These are phyloP conservation scores for Coemansia sp. DNA, from an alignment of 192 early-diverging fungal species.

Conservation along the genomic window DNA sequence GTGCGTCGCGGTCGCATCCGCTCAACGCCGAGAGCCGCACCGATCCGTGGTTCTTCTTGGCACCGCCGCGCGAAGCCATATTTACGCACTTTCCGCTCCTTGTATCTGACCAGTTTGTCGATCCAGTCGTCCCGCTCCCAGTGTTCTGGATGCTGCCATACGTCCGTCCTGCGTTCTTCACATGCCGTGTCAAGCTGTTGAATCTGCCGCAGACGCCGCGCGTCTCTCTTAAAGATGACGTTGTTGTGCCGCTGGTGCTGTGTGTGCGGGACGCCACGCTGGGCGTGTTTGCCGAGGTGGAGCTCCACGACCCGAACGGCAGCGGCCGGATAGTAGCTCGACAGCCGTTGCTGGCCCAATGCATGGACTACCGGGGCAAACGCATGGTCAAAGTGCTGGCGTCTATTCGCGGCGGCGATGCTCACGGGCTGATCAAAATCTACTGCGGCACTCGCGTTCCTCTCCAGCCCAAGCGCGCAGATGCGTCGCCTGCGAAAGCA, in stretches of 20 bases:
- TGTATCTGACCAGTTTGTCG: conserved; percentile 45
- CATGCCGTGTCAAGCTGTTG: conserved; percentile 44
- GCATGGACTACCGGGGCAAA: conserved; percentile 54
- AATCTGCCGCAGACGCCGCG: conserved; percentile 47
- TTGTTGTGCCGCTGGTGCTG: conserved; percentile 46
- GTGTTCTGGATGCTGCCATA: conserved; percentile 59
- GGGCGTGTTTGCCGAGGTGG: conserved; percentile 56
- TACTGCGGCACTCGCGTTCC: conserved; percentile 50
- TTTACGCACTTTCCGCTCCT: conserved; percentile 53
- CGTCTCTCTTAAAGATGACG: conserved; percentile 49
- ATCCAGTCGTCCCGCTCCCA: conserved; percentile 50
- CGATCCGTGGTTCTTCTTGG: conserved; percentile 54
- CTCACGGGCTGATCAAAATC: conserved; percentile 52
- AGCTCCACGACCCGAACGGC: conserved; percentile 53
- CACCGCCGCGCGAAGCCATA: conserved; percentile 48
- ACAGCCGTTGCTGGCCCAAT: conserved; percentile 54
- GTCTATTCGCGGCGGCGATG: conserved; percentile 34
- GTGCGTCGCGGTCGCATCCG: conserved; percentile 49
- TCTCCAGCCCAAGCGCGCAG: conserved; percentile 27
- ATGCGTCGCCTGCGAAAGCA: conserved; percentile 15
- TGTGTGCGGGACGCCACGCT: conserved; percentile 45
- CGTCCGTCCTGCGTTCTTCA: conserved; percentile 50
- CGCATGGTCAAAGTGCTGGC: conserved; percentile 56
- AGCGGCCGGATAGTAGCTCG: conserved; percentile 51
- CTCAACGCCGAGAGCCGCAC: conserved; percentile 41